Conservation (phyloP, 2,329 filamentous ascomycete genomes). For the Penicillium frequentans region DNA sequence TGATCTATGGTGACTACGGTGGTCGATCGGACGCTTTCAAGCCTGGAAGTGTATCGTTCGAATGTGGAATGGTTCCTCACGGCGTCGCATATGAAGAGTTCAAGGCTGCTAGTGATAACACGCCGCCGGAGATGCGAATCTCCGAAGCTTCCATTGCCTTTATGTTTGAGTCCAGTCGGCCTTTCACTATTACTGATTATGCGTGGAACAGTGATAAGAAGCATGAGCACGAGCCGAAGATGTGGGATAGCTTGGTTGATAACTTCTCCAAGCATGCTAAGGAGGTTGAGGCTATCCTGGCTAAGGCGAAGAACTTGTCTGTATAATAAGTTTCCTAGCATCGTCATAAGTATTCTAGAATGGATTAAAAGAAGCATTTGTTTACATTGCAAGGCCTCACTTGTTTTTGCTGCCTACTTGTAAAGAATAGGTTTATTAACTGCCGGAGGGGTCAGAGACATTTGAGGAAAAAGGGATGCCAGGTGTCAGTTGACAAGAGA, state of each 20-base stretch:
- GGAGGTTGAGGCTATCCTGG: constrained; percentile 49
- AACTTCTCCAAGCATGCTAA: constrained; percentile 51
- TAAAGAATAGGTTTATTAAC: too few relatives aligned
- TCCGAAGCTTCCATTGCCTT: constrained; percentile 35
- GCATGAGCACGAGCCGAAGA: constrained; percentile 50
- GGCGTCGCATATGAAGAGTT: constrained; percentile 38
- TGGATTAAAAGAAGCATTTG: neutral
- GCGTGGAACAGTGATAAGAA: constrained; percentile 40
- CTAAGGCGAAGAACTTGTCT: constrained; percentile 23
- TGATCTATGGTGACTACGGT: constrained; percentile 37
- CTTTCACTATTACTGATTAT: constrained; percentile 38
- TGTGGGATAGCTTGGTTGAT: constrained; percentile 58
- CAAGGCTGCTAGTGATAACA: constrained; percentile 27
- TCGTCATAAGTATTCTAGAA: neutral
- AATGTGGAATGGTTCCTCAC: constrained; percentile 39
- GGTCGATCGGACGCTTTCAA: constrained; percentile 36
- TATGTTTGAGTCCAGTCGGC: constrained; percentile 38
- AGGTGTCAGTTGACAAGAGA: too few relatives aligned
- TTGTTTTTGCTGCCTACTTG: neutral
- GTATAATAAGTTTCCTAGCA: constrained; percentile 5
- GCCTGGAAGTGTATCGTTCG: constrained; percentile 36
- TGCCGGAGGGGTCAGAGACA: too few relatives aligned
- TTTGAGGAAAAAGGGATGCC: too few relatives aligned
- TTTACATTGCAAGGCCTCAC: neutral
- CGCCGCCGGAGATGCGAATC: constrained; percentile 31